Base-by-base conservation (phyloP, 2,329 filamentous ascomycete species). In the Aureobasidium sp. region DNA sequence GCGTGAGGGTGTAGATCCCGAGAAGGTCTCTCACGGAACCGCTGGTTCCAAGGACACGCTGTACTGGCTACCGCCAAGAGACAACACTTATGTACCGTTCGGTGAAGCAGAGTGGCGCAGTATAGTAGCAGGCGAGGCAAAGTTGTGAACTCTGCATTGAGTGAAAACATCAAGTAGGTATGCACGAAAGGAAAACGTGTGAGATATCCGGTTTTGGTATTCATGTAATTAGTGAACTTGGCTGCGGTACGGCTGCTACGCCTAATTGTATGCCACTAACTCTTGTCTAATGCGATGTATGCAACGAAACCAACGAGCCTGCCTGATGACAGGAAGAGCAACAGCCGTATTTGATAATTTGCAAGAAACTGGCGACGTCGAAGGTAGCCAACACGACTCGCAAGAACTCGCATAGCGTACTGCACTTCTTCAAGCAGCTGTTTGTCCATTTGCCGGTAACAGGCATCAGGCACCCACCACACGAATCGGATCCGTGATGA, bases 1-100 rank as follows among this genome's bases (percentile, higher is more conserved):
- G 67, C 81, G 82, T 47, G 85, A 88, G 64, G 87, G 86, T 0
- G 80, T 88, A 15, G 81, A 89, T 69, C 80, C 82, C 4, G 69
- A 69, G 5, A 77, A 76, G 61, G 70, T 78, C 19, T 74, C 69
- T 15, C 76, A 78, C 62, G 78, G 77, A 9, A 68, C 70, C 10
- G 75, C 72, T n/a, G 73, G 74, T 0, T 67, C 68, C 47, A 69
- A 69, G 25, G 78, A 83, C 69, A 71, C 68, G n/a, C 69, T 84
- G 37, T 69, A 79, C 29, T 84, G 80, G 80, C 68, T 78, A 62
- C 74, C 73, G n/a, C 67, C 70, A 8, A 71, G 77, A 3, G 74
- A 78, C 25, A 77, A 76, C 2, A 64, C 67, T 2, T 89, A 88
- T 70, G 75, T 81, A 7, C 76, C 81, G 0, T 89, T 87, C 67